Base-by-base conservation (phyloP, 192 early-diverging fungal species). In the Rhizophagus clarus region DNA sequence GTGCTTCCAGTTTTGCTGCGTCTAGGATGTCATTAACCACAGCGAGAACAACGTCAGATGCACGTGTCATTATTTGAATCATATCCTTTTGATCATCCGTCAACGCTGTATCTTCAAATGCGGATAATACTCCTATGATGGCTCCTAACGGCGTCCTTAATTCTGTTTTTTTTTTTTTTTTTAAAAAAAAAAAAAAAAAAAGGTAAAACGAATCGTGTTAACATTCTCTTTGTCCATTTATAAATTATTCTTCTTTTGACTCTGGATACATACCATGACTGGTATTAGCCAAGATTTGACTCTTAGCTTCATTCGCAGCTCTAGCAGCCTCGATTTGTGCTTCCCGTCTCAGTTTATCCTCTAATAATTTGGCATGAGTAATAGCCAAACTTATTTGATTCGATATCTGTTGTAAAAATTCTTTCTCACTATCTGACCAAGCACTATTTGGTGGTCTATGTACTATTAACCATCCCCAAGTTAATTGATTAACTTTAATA, bases 331-430 rank as follows among this genome's bases (percentile, higher is more conserved):
- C 83, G 74, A 86, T 86, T 72, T 86, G 81, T n/a, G 82, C 83
- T 51, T 86, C 82, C 31, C 81, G 79, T 60, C 77, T 81, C 69
- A 82, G 76, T 37, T 86, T 86, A 64, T 83, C 60, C 69, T 86
- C 81, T 77, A 79, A 83, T 1, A 84, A 47, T 51, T 72, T 83
- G 0, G 85, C 79, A 77, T 86, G 82, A 0, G 82, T 83, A 70
- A 86, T 86, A 22, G 85, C 85, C 66, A 86, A 60, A 26, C 82
- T 83, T 45, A 86, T 86, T 40, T 83, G 82, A 68, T 85, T 85
- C 9, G 81, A 81, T 14, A 83, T 82, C 63, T 86, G 85, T 51
- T 86, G 82, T 78, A 86, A 81, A 40, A 86, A 56, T 63, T 82
- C 42, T 71, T 81, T 86, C 62, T 85, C 85, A n/a, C 75, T 80